Conservation (phyloP, 352 stramenopile genomes). For the Phytophthora syringae region DNA sequence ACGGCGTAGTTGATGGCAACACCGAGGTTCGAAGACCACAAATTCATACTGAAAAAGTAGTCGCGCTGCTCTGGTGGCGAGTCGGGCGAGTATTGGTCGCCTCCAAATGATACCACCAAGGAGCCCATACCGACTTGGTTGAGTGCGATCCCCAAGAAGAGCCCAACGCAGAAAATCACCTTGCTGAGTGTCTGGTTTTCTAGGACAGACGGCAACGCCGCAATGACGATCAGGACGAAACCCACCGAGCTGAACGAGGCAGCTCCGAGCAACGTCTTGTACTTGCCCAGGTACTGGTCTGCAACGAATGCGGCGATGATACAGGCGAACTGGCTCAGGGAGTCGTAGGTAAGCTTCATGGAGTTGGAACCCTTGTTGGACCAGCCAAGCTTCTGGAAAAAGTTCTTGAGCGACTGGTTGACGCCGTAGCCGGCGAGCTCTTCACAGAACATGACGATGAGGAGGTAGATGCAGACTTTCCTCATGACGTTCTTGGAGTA, state of each 20-base stretch:
- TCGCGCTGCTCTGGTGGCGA: slow-evolving; percentile 45
- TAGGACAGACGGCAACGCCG: slow-evolving; percentile 45
- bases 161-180: slow-evolving; percentile 56
- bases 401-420: slow-evolving; percentile 68
- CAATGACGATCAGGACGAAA: slow-evolving; percentile 53
- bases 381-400: slow-evolving; percentile 66
- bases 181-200: slow-evolving; percentile 37
- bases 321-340: slow-evolving; percentile 66
- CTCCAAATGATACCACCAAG: slow-evolving; percentile 65
- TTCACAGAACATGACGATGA: slow-evolving; percentile 45
- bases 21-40: slow-evolving; percentile 78
- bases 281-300: slow-evolving; percentile 58
- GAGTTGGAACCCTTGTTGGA: slow-evolving; percentile 56
- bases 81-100: slow-evolving; percentile 58
- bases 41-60: slow-evolving; percentile 84
- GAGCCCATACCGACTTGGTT: slow-evolving; percentile 56
- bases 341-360: slow-evolving; percentile 73
- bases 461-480: slow-evolving; percentile 59
- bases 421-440: slow-evolving; percentile 65
- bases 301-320: slow-evolving; percentile 61
- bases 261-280: slow-evolving; percentile 29
- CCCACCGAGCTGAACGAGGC: slow-evolving; percentile 48
- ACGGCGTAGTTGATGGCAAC: slow-evolving; percentile 75
- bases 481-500: slow-evolving; percentile 62
- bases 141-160: slow-evolving; percentile 58